Evolutionary conservation across 495 filamentous ascomycete genomes (phyloP), one percentile per base, ranked within the genome.

Genomic region (Penicillium waksmanii): DNA sequence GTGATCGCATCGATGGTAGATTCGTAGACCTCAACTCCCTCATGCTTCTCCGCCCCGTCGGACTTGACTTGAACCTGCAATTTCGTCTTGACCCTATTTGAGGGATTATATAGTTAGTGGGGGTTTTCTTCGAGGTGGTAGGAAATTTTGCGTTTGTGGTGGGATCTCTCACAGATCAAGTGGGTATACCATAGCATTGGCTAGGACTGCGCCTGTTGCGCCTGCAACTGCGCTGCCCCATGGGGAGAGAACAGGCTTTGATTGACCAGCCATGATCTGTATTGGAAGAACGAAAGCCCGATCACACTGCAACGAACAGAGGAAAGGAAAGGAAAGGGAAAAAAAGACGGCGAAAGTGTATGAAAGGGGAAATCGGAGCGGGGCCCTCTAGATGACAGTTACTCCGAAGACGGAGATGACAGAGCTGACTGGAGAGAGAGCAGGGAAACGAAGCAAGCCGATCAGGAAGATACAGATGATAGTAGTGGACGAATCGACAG

Each of bases 181-280:
- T 13, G 95, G 95, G 75, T 99, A 99, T 55, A 98, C 96, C 55
- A 96, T 77, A 25, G 95, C 89, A 83, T 99, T 99, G 38, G 95
- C 96, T 47, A 99, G 77, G 12, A 97, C 91, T 35, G 96, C 95
- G 51, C 95, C 94, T 17, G 93, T 92, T 55, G 96, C 91, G 63
- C 95, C 95, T 42, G 96, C 93, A 57, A 97, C 85, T 44, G 95
- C 95, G 67, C 85, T 87, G 33, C 93, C 94, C 96, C 96, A 98
- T 53, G 96, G 92, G 23, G 95, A 92, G 57, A 99, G 84, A 27
- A 76, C 84, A 55, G 87, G 86, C 73, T 95, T 96, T 38, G 93
- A 93, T 76, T 91, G 90, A 47, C 77, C 87, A 48, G 87, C 79
- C 93, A 97, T 97, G 55, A 36, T 72, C 46, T 57, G 31, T 55